phyloP scores from a whole-genome alignment of 2,329 filamentous ascomycete species.

The Grosmannia serpens region DNA sequence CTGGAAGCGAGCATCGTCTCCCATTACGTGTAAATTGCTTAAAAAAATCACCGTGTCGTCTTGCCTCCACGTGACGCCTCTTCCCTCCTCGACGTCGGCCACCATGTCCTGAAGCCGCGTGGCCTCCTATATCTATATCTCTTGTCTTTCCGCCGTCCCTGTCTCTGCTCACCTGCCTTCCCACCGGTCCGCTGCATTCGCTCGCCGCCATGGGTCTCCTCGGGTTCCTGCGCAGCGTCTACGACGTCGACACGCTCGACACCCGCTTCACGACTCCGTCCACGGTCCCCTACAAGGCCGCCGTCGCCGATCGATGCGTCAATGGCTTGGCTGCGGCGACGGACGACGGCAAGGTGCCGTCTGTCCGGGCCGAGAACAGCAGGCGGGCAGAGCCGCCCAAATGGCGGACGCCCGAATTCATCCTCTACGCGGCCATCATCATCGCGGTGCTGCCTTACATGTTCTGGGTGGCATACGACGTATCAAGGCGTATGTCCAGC shows the following conservation, averaged over 20 bases:
- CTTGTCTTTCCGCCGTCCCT: background rate
- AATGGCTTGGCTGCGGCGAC: constrained; percentile 1
- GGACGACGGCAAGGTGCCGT: constrained; percentile 19
- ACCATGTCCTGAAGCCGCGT: background rate
- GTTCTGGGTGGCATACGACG: constrained; percentile 81
- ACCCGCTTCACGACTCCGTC: constrained; percentile 51
- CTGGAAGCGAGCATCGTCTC: background rate
- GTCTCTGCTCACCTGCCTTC: background rate
- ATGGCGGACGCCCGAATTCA: constrained; percentile 85
- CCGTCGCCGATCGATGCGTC: constrained; percentile 22
- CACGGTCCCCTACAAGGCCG: constrained; percentile 51
- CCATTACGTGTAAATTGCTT: background rate
- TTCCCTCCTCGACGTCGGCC: background rate
- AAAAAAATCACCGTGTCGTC: background rate
- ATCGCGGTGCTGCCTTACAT: constrained; percentile 62
- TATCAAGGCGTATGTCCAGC: constrained; percentile 58
- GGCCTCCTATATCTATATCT: background rate
- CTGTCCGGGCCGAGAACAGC: constrained; percentile 13
- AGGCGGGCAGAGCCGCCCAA: constrained; percentile 46
- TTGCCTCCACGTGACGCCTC: background rate
- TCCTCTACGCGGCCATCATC: constrained; percentile 65
- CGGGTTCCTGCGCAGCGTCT: constrained; percentile 42
- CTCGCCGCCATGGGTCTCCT: constrained; percentile 13
- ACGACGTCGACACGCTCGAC: constrained; percentile 33
- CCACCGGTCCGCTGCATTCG: background rate